Percentiles rank a stretch among this genome's conserved stretches.
phyloP scores from a whole-genome alignment of 345 rosid genomes.

The Excoecaria cochinchinensis region DNA sequence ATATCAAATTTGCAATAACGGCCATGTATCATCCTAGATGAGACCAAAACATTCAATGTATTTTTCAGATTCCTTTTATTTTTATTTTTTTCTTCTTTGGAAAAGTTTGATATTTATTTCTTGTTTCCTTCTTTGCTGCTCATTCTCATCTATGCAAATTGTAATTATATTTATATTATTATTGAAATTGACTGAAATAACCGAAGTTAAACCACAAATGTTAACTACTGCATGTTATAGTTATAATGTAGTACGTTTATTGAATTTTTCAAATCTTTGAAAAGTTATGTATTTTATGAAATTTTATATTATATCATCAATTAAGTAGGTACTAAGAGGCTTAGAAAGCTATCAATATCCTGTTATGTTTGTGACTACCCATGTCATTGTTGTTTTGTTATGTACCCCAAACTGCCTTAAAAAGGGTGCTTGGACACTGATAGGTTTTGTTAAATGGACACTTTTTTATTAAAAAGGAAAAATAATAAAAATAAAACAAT shows the following conservation, averaged over 20 bases:
- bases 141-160: not conserved
- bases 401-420: not conserved
- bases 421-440: not conserved
- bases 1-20: not conserved
- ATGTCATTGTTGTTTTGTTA: not conserved
- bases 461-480: not conserved
- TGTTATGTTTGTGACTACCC: not conserved
- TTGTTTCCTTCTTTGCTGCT: not conserved
- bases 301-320: not conserved
- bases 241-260: not conserved
- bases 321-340: not conserved
- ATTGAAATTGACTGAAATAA: not conserved
- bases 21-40: not conserved
- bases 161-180: not conserved
- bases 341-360: not conserved
- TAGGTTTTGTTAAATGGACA: not conserved
- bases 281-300: not conserved
- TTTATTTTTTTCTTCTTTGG: no score
- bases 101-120: not conserved
- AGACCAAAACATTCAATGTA: not conserved
- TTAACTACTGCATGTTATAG: not conserved
- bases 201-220: not conserved
- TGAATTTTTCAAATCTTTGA: not conserved
- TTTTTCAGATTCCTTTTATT: not conserved
- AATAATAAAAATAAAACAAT: not conserved